Base-by-base conservation (phyloP, 306 rosid genomes). In the Boehmeria nivea region DNA sequence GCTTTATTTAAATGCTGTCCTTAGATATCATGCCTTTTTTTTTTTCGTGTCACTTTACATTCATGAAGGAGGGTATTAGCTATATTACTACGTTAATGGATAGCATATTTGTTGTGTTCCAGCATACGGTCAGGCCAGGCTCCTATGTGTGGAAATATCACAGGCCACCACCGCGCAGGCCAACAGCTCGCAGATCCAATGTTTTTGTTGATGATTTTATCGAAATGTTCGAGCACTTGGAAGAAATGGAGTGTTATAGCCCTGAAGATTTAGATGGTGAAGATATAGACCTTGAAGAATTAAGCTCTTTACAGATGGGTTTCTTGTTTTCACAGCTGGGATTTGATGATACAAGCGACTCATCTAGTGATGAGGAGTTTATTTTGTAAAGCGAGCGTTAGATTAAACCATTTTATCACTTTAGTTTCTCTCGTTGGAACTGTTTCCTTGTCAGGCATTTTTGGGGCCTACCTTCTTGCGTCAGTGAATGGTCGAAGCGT, bases 101-200 rank as follows among this genome's bases (percentile, higher is more conserved):
- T 70, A 64, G 78, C 72, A 67, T 71, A 63, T 74, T 78, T 78
- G 76, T 78, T 78, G 75, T 74, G 80, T 78, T 74, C 83, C 80
- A 78, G 83, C 83, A 74, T 67, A 64, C 43, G 60, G 77, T 78
- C 75, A 73, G 55, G 69, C 74, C 75, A 16, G 77, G 83, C 72
- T 78, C 80, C 52, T 74, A 78, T 67, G 44, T 57, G 49, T 74
- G 80, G 77, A 74, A 68, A 67, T 65, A 70, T 78, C 74, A 37
- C 66, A 66, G 77, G 69, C 75, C 77, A 23, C 80, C 83, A 53
- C 83, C 77, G 20, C 68, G 68, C 59, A 66, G 62, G 64, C 76
- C 76, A 22, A 66, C 68, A 65, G 62, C 66, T 11, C 57, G 42
- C 59, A 72, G 75, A 63, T 66, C 61, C 57, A 57, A 67, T 67